A percentile compares a stretch with the other conserved stretches of the same genome.
phyloP scores from a whole-genome alignment of 176 grass and related monocot genomes.

The Hsuehochloa calcarea region DNA sequence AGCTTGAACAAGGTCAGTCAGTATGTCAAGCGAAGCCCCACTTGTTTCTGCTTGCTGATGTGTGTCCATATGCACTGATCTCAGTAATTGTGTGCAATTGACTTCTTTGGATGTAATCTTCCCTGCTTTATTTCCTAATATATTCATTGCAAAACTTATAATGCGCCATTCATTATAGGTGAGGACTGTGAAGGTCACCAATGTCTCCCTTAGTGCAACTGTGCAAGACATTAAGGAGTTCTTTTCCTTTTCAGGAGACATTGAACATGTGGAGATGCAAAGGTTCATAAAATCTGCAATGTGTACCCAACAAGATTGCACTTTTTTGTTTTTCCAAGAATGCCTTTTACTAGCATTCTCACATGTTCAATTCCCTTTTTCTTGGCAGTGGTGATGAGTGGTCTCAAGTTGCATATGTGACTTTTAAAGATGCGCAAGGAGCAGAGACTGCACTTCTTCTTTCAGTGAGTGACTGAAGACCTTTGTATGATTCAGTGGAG shows the following conservation, averaged over 20 bases:
- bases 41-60: not conserved
- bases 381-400: constrained; percentile 75
- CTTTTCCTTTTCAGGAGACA: constrained; percentile 94
- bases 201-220: constrained; percentile 80
- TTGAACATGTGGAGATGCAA: constrained; percentile 85
- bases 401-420: constrained; percentile 96
- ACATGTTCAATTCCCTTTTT: not conserved
- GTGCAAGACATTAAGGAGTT: constrained; percentile 89
- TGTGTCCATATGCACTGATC: not conserved
- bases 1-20: not conserved
- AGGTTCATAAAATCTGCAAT: constrained; percentile 43
- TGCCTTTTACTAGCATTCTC: not conserved
- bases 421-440: constrained; percentile 86
- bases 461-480: constrained; percentile 56
- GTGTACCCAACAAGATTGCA: not conserved
- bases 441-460: constrained; percentile 95
- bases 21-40: not conserved
- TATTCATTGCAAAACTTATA: not conserved
- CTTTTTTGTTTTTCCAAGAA: not conserved
- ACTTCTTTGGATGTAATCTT: not conserved
- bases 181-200: constrained; percentile 76
- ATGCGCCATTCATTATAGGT: constrained; percentile 46
- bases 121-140: constrained; percentile 3
- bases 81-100: not conserved
- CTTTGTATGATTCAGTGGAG: not conserved